phyloP scores from a whole-genome alignment of 1,284 basidiomycete genomes.

The Hypsizygus ulmarius region DNA sequence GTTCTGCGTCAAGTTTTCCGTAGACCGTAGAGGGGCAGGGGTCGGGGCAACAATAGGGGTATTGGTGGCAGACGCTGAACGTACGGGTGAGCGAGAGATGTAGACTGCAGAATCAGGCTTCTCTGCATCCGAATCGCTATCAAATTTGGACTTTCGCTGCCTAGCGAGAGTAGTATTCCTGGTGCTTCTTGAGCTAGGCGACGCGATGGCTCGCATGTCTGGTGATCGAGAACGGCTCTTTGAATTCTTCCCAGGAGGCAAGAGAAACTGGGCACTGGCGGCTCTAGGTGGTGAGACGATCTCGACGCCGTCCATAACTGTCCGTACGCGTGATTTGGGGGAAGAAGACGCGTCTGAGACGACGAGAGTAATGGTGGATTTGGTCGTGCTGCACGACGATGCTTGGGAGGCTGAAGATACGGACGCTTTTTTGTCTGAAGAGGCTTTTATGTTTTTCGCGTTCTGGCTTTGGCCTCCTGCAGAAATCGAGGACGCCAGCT shows the following conservation, averaged over 20 bases:
- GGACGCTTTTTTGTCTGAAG: constrained; percentile 10
- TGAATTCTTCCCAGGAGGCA: constrained; percentile 11
- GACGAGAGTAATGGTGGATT: constrained; percentile 8
- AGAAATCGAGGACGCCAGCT: not conserved
- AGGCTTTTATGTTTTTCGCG: constrained; percentile 6
- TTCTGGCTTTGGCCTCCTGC: constrained; percentile 10
- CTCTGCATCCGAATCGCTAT: constrained; percentile 34
- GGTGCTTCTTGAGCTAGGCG: constrained; percentile 5
- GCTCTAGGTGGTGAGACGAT: constrained; percentile 20
- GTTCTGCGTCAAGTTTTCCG: constrained; percentile 24
- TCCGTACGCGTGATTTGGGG: constrained; percentile 4
- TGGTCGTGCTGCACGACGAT: constrained; percentile 6
- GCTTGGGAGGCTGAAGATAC: constrained; percentile 4
- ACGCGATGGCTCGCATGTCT: constrained; percentile 11
- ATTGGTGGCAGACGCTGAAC: constrained; percentile 5
- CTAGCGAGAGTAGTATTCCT: not conserved
- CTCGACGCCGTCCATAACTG: constrained; percentile 19
- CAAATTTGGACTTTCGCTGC: constrained; percentile 33
- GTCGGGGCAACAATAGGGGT: constrained; percentile 3
- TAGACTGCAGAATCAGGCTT: constrained; percentile 25
- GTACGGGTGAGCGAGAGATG: constrained; percentile 20
- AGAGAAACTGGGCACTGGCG: constrained; percentile 5
- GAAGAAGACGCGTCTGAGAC: constrained; percentile 21
- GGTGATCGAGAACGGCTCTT: constrained; percentile 23
- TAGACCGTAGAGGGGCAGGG: constrained; percentile 21